These are phyloP conservation scores for Malus hybrid DNA, from an alignment of 331 rosid species.

Conservation along the genomic window DNA sequence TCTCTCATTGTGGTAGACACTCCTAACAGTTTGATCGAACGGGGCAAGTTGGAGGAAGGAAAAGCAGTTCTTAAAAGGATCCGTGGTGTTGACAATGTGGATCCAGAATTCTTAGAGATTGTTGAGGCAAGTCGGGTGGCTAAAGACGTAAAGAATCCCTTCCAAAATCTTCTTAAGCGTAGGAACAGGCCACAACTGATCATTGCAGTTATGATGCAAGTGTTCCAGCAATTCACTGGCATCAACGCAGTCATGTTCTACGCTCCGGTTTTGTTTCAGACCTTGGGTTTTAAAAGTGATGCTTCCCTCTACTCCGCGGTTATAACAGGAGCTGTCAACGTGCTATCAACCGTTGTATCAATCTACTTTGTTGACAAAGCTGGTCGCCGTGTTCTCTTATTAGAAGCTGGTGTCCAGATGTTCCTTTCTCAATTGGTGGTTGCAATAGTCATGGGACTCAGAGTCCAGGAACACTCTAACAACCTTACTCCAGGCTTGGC, in stretches of 20 bases:
- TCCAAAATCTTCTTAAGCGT: constrained; percentile 17
- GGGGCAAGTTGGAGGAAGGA: constrained; percentile 27
- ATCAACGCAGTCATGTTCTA: constrained; percentile 74
- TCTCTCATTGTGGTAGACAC: constrained; percentile 21
- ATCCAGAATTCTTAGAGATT: constrained; percentile 17
- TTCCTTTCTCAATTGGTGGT: constrained; percentile 50
- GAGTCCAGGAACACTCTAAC: constrained; percentile 31
- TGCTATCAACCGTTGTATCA: constrained; percentile 55
- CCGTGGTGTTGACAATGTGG: constrained; percentile 28
- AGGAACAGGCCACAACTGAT: constrained; percentile 21
- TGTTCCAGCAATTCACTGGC: constrained; percentile 81
- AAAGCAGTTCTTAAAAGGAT: constrained; percentile 17
- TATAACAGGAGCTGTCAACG: constrained; percentile 69
- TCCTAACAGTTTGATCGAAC: constrained; percentile 31
- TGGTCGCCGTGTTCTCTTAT: constrained; percentile 52
- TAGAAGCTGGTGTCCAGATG: constrained; percentile 83
- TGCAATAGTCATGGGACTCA: constrained; percentile 38
- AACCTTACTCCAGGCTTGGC: constrained; percentile 40
- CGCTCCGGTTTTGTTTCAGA: constrained; percentile 59
- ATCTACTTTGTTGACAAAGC: constrained; percentile 57
- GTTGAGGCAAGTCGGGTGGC: constrained; percentile 16
- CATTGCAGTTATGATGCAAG: not conserved
- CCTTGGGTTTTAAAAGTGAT: constrained; percentile 46
- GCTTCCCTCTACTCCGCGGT: constrained; percentile 69
- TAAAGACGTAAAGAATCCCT: constrained; percentile 14